phyloP scores from a whole-genome alignment of 768 basidiomycete species.

The Cystobasidium ongulense region DNA sequence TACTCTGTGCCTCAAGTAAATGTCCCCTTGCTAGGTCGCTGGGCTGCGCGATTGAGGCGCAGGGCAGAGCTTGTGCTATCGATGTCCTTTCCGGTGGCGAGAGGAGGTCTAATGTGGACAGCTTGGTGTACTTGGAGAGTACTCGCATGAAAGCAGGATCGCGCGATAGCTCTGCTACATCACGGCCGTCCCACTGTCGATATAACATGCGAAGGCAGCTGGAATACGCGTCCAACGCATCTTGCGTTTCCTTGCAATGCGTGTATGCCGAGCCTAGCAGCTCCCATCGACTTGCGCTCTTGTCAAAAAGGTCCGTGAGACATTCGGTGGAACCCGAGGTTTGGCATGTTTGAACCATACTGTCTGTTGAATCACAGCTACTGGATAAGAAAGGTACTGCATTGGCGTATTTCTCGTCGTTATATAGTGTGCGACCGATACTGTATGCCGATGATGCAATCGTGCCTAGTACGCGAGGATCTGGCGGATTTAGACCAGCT shows the following conservation, averaged over 20 bases:
- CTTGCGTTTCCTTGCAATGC: not conserved
- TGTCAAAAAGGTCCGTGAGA: not conserved
- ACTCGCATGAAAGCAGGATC: not conserved
- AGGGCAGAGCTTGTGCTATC: not conserved
- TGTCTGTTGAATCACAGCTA: not conserved
- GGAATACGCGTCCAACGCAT: not conserved
- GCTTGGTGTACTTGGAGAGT: slow-evolving; percentile 12
- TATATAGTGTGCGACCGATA: slow-evolving; percentile 13
- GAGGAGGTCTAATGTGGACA: slow-evolving; percentile 11
- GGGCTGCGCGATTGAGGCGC: not conserved
- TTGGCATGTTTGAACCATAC: not conserved
- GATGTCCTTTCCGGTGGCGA: not conserved
- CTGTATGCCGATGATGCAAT: slow-evolving; percentile 1
- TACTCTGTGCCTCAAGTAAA: not conserved
- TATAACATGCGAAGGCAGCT: not conserved
- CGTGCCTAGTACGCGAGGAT: not conserved
- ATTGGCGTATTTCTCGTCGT: slow-evolving; percentile 19
- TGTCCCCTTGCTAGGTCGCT: not conserved
- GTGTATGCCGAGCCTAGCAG: slow-evolving; percentile 10
- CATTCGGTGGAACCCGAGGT: not conserved
- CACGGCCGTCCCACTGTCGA: not conserved
- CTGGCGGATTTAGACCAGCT: not conserved
- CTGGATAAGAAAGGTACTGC: slow-evolving; percentile 7
- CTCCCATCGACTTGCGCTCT: slow-evolving; percentile 14
- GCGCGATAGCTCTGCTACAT: not conserved